These are phyloP conservation scores for Aspergillus incahuasiensis DNA, from an alignment of 495 filamentous ascomycete genomes.

Conservation along the genomic window DNA sequence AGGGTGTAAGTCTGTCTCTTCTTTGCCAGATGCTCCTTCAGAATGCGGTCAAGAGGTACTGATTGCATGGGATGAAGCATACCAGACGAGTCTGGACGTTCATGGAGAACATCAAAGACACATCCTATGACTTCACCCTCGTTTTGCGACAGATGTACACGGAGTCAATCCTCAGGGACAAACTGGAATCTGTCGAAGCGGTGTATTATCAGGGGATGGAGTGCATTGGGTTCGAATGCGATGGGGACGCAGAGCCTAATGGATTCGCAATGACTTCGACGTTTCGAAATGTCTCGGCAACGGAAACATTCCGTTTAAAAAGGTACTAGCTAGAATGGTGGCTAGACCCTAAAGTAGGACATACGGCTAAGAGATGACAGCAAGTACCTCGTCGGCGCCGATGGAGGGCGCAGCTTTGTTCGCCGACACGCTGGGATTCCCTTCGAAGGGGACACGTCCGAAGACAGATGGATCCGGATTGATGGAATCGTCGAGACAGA, in stretches of 20 bases:
- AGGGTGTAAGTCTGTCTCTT: conserved; percentile 14
- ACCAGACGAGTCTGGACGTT: conserved; percentile 18
- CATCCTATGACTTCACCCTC: conserved; percentile 6
- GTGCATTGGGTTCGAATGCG: conserved; percentile 6
- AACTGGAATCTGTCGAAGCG: neutral
- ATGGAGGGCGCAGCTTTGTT: conserved; percentile 44
- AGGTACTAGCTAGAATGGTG: neutral
- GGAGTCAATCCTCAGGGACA: conserved; percentile 5
- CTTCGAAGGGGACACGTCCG: conserved; percentile 40
- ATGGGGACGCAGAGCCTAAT: neutral
- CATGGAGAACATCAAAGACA: conserved; percentile 14
- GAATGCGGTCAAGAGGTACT: neutral
- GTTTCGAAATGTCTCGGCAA: neutral
- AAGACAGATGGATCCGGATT: conserved; percentile 47
- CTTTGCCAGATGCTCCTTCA: neutral
- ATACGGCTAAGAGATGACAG: neutral
- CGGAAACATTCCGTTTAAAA: neutral
- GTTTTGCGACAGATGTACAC: conserved; percentile 11
- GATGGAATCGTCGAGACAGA: conserved; percentile 46
- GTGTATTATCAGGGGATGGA: neutral
- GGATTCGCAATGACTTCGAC: neutral
- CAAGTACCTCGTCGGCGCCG: conserved; percentile 45
- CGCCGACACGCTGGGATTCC: conserved; percentile 35
- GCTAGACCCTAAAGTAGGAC: neutral
- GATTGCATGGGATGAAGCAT: conserved; percentile 1